Percentiles rank a stretch among this genome's conserved stretches.
Conservation (phyloP, 1,284 basidiomycete genomes). For the Pascua guehoae region DNA sequence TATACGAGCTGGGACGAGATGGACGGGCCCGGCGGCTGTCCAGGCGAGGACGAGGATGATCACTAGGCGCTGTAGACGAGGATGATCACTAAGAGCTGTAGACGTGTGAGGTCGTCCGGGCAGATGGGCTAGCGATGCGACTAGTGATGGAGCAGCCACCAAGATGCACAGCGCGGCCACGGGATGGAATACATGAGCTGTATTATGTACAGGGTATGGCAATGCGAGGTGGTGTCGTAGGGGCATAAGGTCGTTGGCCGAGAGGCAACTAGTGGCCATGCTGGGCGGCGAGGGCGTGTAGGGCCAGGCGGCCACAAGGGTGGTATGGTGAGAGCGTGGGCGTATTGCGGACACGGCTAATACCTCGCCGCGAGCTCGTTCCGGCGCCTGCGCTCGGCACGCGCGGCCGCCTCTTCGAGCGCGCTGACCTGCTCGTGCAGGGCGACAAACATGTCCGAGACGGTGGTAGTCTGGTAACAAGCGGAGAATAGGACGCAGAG, state of each 20-base stretch:
- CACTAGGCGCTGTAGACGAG: slow-evolving; percentile 25
- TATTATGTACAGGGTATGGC: slow-evolving; percentile 1
- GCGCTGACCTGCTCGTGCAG: slow-evolving; percentile 35
- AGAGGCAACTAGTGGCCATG: neutral
- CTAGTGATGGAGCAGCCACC: too few relatives aligned
- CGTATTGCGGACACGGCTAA: slow-evolving; percentile 14
- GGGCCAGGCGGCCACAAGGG: too few relatives aligned
- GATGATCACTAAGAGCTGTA: neutral
- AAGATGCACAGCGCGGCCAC: neutral
- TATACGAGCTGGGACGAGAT: slow-evolving; percentile 44
- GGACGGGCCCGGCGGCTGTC: slow-evolving; percentile 47
- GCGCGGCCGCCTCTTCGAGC: slow-evolving; percentile 34
- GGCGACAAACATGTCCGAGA: slow-evolving; percentile 41
- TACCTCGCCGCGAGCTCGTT: slow-evolving; percentile 30
- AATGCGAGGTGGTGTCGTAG: too few relatives aligned
- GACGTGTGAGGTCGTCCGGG: neutral
- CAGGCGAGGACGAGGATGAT: slow-evolving; percentile 48
- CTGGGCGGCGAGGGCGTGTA: neutral
- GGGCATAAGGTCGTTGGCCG: too few relatives aligned
- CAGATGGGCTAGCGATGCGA: neutral
- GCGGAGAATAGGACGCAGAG: too few relatives aligned
- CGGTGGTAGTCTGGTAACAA: slow-evolving; percentile 31
- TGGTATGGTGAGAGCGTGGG: too few relatives aligned
- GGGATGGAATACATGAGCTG: neutral
- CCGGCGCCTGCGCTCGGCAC: slow-evolving; percentile 27